Evolutionary conservation across 2,329 filamentous ascomycete genomes (phyloP).

Genomic region (Fonsecaea erecta): DNA sequence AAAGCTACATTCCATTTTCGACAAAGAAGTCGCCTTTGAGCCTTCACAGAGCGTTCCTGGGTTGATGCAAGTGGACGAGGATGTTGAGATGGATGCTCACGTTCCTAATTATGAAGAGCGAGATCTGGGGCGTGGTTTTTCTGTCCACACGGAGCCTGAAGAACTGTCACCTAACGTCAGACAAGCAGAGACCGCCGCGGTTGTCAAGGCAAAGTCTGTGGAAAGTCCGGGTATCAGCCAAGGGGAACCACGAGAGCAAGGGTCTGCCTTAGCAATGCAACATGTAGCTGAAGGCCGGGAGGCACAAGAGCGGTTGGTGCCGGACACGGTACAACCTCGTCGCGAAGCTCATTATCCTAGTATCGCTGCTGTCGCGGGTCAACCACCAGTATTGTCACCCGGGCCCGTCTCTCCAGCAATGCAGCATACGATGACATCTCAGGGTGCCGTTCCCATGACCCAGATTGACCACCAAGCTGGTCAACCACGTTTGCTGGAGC

Average conservation of each 20-base stretch:
- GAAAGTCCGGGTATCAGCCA: slow-evolving; percentile 14
- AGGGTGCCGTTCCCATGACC: slow-evolving; percentile 64
- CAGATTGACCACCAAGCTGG: slow-evolving; percentile 59
- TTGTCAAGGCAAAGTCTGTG: slow-evolving; percentile 37
- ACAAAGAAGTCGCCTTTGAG: not conserved
- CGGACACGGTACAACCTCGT: not conserved
- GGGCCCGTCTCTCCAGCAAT: slow-evolving; percentile 67
- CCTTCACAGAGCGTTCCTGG: not conserved
- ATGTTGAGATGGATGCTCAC: not conserved
- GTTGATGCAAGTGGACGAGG: not conserved
- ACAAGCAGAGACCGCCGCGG: slow-evolving; percentile 40
- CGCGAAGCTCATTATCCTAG: slow-evolving; percentile 16
- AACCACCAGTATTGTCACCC: slow-evolving; percentile 56
- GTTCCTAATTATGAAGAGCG: not conserved
- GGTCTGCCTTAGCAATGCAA: not conserved
- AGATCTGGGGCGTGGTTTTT: slow-evolving; percentile 31
- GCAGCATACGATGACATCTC: slow-evolving; percentile 65
- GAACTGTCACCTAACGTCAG: slow-evolving; percentile 41
- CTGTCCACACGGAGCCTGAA: slow-evolving; percentile 27
- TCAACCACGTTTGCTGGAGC: slow-evolving; percentile 16
- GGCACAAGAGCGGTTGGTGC: not conserved
- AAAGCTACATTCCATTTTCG: slow-evolving; percentile 33
- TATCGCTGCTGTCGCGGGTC: slow-evolving; percentile 26
- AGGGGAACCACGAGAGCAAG: not conserved
- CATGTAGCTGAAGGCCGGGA: not conserved